Conservation (phyloP, 805 yeast genomes). For the Metschnikowia kofuensis region DNA sequence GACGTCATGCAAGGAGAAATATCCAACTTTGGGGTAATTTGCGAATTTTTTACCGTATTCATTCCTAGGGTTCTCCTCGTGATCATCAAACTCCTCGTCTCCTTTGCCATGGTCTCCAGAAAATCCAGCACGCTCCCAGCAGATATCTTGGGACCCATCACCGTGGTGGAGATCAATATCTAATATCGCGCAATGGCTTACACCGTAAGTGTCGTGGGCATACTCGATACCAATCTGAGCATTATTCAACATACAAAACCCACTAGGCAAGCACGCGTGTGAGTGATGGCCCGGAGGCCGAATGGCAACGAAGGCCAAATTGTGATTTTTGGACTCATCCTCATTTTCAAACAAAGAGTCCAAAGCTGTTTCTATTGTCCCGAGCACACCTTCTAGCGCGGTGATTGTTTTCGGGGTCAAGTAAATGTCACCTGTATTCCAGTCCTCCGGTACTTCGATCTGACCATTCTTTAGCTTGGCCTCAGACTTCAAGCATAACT, state of each 20-base stretch:
- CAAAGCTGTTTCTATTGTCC: constrained; percentile 69
- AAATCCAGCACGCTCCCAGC: constrained; percentile 75
- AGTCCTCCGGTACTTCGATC: constrained; percentile 73
- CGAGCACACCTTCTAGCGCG: constrained; percentile 75
- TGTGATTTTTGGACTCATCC: constrained; percentile 25
- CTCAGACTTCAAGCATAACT: constrained; percentile 58
- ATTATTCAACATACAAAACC: constrained; percentile 78
- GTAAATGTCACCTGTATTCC: constrained; percentile 85
- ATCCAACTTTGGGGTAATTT: constrained; percentile 64
- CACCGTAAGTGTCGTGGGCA: constrained; percentile 57
- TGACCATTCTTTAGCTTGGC: constrained; percentile 49
- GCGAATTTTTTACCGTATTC: constrained; percentile 48
- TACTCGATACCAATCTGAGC: constrained; percentile 81
- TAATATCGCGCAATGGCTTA: constrained; percentile 77
- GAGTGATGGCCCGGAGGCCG: constrained; percentile 90
- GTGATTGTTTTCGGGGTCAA: constrained; percentile 60
- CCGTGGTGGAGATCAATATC: constrained; percentile 89
- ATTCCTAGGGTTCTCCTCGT: constrained; percentile 35
- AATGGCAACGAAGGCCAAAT: constrained; percentile 60
- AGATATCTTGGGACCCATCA: constrained; percentile 83
- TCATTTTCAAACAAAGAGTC: constrained; percentile 40
- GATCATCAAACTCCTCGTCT: constrained; percentile 41
- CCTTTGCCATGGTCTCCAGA: constrained; percentile 45
- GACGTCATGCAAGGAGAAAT: constrained; percentile 80
- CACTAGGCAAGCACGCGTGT: constrained; percentile 79